phyloP scores from a whole-genome alignment of 1,139 yeast species.

The Candida sp. region DNA sequence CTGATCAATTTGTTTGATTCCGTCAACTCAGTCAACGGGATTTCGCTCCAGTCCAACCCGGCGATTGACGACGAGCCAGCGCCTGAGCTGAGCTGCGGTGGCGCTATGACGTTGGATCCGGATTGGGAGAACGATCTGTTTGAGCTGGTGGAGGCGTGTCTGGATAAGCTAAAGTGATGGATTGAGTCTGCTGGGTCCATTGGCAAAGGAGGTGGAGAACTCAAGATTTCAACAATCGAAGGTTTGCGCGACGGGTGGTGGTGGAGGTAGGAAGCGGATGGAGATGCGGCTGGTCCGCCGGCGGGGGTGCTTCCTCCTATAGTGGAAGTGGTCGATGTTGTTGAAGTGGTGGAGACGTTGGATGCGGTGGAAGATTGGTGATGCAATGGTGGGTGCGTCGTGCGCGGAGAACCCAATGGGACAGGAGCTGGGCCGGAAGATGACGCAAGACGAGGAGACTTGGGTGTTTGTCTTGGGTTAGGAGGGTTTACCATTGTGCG shows the following conservation, averaged over 20 bases:
- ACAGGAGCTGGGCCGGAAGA: conserved; percentile 4
- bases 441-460: conserved; percentile 10
- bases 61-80: conserved; percentile 12
- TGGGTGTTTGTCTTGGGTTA: conserved; percentile 14
- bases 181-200: conserved; percentile 33
- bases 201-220: conserved; percentile 82
- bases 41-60: conserved; percentile 72
- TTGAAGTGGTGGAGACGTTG: conserved; percentile 1
- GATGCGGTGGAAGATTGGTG: conserved; percentile 4
- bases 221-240: conserved; percentile 81
- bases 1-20: conserved; percentile 79
- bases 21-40: conserved; percentile 72
- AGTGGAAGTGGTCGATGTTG: conserved; percentile 1
- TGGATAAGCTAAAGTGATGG: conserved; percentile 44
- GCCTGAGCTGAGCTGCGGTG: neutral
- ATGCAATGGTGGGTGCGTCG: conserved; percentile 11
- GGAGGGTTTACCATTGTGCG: conserved; percentile 15
- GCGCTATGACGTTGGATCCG: conserved; percentile 1
- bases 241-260: conserved; percentile 53
- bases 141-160: conserved; percentile 46
- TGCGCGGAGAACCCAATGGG: conserved; percentile 9
- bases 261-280: neutral
- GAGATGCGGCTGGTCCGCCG: neutral
- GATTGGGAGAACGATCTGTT: conserved; percentile 23
- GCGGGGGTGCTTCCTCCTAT: neutral